Percentiles rank a stretch among this genome's conserved stretches.
phyloP scores from a whole-genome alignment of 345 rosid species.

The Salix caprea region DNA sequence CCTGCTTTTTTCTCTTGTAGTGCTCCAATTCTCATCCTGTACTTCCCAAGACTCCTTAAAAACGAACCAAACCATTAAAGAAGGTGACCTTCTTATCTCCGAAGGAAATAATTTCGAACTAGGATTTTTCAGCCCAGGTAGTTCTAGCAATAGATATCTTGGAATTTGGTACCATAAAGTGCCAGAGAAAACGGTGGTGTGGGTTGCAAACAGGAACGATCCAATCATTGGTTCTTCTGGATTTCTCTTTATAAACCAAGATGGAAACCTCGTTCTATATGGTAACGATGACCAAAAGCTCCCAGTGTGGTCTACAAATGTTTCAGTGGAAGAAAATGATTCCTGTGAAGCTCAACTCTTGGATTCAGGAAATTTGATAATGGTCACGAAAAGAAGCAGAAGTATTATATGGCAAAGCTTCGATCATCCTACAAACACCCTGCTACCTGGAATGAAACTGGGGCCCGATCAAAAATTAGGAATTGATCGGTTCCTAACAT shows the following conservation, averaged over 20 bases:
- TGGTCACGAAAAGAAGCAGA: neutral
- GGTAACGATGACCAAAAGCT: too few relatives aligned
- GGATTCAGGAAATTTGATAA: neutral
- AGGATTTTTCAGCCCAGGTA: neutral
- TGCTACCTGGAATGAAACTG: neutral
- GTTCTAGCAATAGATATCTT: neutral
- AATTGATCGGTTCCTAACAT: neutral
- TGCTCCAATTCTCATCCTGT: neutral
- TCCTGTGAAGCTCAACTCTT: neutral
- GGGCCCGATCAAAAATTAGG: neutral
- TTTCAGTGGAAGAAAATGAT: neutral
- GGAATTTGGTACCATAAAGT: neutral
- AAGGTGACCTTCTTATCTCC: too few relatives aligned
- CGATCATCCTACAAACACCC: too few relatives aligned
- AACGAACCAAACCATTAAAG: too few relatives aligned
- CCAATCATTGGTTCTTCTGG: too few relatives aligned
- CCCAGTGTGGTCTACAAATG: neutral
- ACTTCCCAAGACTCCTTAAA: neutral
- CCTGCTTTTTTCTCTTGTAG: neutral
- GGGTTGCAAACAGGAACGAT: too few relatives aligned
- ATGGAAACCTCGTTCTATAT: too few relatives aligned
- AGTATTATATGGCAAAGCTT: neutral
- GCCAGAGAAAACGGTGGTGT: too few relatives aligned
- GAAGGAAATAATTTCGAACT: neutral
- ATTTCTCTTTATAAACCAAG: too few relatives aligned